Evolutionary conservation across 164 flowering plant genomes (phyloP).

Genomic region (Macadamia integrifolia): DNA sequence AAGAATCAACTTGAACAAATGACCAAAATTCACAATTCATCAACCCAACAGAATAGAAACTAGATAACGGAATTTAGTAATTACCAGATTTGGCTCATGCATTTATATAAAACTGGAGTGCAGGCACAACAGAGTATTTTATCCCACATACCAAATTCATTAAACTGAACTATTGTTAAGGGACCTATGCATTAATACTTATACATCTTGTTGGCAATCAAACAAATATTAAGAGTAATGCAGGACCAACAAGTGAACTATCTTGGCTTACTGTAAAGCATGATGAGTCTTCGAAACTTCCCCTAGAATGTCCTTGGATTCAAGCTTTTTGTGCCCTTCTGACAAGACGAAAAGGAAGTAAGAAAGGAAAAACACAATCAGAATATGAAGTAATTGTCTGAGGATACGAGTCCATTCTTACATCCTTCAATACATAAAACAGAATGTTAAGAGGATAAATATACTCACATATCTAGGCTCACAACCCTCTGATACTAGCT

Average conservation of each 20-base stretch:
- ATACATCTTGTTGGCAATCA: too few relatives aligned
- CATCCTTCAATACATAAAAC: neutral
- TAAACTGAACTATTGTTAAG: too few relatives aligned
- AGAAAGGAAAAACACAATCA: neutral
- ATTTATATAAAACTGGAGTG: too few relatives aligned
- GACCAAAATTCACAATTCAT: too few relatives aligned
- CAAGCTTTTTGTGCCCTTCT: slow-evolving; percentile 37
- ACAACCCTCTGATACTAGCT: slow-evolving; percentile 68
- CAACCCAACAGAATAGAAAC: too few relatives aligned
- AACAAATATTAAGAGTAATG: too few relatives aligned
- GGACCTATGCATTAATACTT: too few relatives aligned
- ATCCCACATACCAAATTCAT: too few relatives aligned
- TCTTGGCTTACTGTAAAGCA: slow-evolving; percentile 71
- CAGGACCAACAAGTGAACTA: neutral
- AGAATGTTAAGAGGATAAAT: slow-evolving; percentile 1
- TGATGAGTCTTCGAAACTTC: slow-evolving; percentile 70
- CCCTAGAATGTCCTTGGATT: slow-evolving; percentile 46
- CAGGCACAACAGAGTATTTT: too few relatives aligned
- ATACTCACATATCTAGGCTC: slow-evolving; percentile 54
- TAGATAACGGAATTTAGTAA: too few relatives aligned
- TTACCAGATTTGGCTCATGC: too few relatives aligned
- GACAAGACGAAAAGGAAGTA: neutral
- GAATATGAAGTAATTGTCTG: neutral
- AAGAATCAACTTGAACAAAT: too few relatives aligned
- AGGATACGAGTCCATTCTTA: neutral